Base-by-base conservation (phyloP, 73 alveolate genomes). In the Urostyla sp. region DNA sequence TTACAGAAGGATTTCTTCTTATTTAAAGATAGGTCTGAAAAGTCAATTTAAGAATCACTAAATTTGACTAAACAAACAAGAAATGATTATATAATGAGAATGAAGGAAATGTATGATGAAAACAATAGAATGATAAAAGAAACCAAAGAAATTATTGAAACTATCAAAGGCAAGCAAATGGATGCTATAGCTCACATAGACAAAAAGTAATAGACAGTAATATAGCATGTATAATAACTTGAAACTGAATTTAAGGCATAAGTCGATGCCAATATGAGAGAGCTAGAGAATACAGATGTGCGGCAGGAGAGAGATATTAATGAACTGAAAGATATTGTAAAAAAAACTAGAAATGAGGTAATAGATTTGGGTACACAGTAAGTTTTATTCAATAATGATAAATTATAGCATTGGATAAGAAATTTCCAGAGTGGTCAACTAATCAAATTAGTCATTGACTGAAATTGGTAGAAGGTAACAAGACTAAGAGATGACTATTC, bases 1-100 rank as follows among this genome's bases (percentile, higher is more conserved):
- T 28, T 84, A 1, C 59, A 84, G 38, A 78, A 84, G 46, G 92
- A 84, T 61, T 60, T 53, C 74, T 66, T 75, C 51, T 37, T 75
- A 2, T 84, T 84, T 52, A 73, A 75, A 48, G 83, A 83, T 56
- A 23, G 83, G 21, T 57, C 60, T 44, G 63, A 54, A 15, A 54
- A 34, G 50, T 60, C 67, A 50, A 60, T 73, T 3, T 38, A 73
- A 52, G 74, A 73, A 34, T 55, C 72, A 8, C 58, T 73, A 1
- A 16, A 49, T 0, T 48, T 73, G n/a, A 50, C 75, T 15, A 51
- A 73, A 49, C 60, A 73, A 35, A 73, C 85, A 0, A 5, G 85
- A 0, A 73, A 52, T 27, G 85, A 73, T 23, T 73, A 73, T 32
- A 73, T 73, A 16, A 37, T 48, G 73, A n/a, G 85, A 10, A 73